Evolutionary conservation across 352 stramenopile species (phyloP), one percentile per base, ranked within the genome.

Genomic region (Globisporangium middletonii): DNA sequence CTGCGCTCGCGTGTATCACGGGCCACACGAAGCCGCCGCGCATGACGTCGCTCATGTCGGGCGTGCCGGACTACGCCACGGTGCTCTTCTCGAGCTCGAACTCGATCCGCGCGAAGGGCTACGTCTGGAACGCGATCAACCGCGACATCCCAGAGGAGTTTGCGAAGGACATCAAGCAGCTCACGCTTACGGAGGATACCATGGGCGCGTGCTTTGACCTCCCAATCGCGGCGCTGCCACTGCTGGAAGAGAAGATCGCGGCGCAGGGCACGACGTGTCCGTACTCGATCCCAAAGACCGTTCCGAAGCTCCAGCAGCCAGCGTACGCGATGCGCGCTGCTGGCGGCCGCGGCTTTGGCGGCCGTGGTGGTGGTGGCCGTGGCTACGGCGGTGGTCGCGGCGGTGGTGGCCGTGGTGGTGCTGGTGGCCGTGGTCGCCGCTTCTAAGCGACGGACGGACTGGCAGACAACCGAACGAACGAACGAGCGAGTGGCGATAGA

Each of bases 201-300:
- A 88, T 90, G 79, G 85, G 83, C 26, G 91, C 88, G 26, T 92
- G 95, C 60, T 97, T 98, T 60, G 93, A 98, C 56, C 66, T 98
- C 35, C 86, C 87, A 0, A 67, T 82, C 16, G 68, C 77, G 16
- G 82, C 68, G 23, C 63, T 96, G 37, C 65, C 83, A 28, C 26
- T 69, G 9, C 50, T 97, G 2, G 73, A 95, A 45, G 68, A 88
- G 38, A 72, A 87, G 27, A 93, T 97, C 52, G 84, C 94, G 48
- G 71, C 79, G 23, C 68, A 71, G 44, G 72, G 65, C 18, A 67
- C 79, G 50, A 57, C 69, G 42, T 89, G 70, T 48, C 75, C 81
- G 54, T 95, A 95, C 73, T 88, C 79, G 60, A 77, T 95, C 52
- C 74, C 79, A 0, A 92, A 86, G 65, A 68, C 64, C 44, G 56